phyloP scores from a whole-genome alignment of 805 yeast species.

The Aciculoconidium aculeatum region DNA sequence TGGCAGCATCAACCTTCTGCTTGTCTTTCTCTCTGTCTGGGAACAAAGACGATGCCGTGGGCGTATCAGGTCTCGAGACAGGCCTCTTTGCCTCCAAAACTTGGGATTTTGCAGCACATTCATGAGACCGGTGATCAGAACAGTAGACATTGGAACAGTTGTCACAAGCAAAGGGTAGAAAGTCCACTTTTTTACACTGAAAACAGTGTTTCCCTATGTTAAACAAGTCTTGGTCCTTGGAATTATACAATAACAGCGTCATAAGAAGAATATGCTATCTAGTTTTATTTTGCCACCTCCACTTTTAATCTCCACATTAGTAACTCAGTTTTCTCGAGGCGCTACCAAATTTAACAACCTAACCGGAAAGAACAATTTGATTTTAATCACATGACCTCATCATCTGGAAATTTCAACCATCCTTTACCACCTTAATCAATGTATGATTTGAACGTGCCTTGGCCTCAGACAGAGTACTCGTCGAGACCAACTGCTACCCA shows the following conservation, averaged over 20 bases:
- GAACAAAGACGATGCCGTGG: constrained; percentile 43
- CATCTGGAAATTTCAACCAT: background rate
- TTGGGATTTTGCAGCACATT: constrained; percentile 21
- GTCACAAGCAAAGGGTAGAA: constrained; percentile 52
- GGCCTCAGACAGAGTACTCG: constrained; percentile 55
- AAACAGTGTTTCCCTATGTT: constrained; percentile 56
- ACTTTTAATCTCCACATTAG: no score
- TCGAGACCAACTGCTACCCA: constrained; percentile 37
- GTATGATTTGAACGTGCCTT: constrained; percentile 65
- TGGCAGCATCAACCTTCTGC: constrained; percentile 24
- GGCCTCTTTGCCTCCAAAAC: constrained; percentile 6
- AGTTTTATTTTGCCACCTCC: no score
- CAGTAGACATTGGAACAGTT: constrained; percentile 43
- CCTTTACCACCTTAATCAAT: constrained; percentile 5
- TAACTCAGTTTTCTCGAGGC: no score
- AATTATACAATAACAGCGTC: no score
- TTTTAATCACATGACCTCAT: constrained; percentile 1
- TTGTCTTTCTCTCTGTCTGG: constrained; percentile 45
- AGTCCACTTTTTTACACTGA: constrained; percentile 49
- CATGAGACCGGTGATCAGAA: constrained; percentile 42
- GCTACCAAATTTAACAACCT: no score
- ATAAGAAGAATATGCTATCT: no score
- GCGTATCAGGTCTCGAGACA: constrained; percentile 14
- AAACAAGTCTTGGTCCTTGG: constrained; percentile 16
- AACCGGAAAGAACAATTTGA: constrained; percentile 2